A percentile compares a stretch with the other conserved stretches of the same genome.
These are phyloP conservation scores for Trichoderma gracile DNA, from an alignment of 2,329 filamentous ascomycete species.

Conservation along the genomic window DNA sequence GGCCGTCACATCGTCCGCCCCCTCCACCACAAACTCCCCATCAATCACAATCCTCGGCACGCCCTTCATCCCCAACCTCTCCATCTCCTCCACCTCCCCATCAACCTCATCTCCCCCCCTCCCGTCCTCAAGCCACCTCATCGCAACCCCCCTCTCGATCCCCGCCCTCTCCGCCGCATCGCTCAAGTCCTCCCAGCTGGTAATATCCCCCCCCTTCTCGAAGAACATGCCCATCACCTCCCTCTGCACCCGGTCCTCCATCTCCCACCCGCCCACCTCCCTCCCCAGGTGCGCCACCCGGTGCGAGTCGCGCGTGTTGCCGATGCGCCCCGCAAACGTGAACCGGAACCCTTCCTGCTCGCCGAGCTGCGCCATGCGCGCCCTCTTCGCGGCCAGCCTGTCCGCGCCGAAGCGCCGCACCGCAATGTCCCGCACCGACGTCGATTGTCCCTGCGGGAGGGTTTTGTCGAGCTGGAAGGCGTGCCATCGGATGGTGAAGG, in stretches of 20 bases:
- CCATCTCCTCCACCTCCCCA: slow-evolving; percentile 54
- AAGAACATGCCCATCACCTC: slow-evolving; percentile 68
- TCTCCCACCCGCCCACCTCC: slow-evolving; percentile 40
- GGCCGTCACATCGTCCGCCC: slow-evolving; percentile 67
- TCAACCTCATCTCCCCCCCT: slow-evolving; percentile 60
- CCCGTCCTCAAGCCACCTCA: slow-evolving; percentile 54
- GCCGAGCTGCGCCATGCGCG: slow-evolving; percentile 60
- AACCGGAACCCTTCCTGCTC: slow-evolving; percentile 70
- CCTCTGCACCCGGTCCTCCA: slow-evolving; percentile 62
- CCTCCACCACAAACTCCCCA: slow-evolving; percentile 64
- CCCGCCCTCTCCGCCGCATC: slow-evolving; percentile 56
- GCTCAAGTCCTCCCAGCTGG: slow-evolving; percentile 53
- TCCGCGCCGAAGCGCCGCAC: slow-evolving; percentile 66
- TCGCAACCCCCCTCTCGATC: slow-evolving; percentile 53
- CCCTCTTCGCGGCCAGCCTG: slow-evolving; percentile 57
- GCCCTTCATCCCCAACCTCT: slow-evolving; percentile 56
- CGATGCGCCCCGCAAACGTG: slow-evolving; percentile 67
- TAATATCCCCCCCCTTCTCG: slow-evolving; percentile 65
- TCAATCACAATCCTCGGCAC: slow-evolving; percentile 78
- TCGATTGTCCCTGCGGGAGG: slow-evolving; percentile 40
- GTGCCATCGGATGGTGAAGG: slow-evolving; percentile 71
- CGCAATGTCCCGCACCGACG: slow-evolving; percentile 55
- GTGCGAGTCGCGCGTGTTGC: slow-evolving; percentile 79
- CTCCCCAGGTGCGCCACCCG: slow-evolving; percentile 70
- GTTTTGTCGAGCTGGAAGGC: slow-evolving; percentile 71